phyloP scores from a whole-genome alignment of 2,329 filamentous ascomycete genomes.

The Emergomyces africanus region DNA sequence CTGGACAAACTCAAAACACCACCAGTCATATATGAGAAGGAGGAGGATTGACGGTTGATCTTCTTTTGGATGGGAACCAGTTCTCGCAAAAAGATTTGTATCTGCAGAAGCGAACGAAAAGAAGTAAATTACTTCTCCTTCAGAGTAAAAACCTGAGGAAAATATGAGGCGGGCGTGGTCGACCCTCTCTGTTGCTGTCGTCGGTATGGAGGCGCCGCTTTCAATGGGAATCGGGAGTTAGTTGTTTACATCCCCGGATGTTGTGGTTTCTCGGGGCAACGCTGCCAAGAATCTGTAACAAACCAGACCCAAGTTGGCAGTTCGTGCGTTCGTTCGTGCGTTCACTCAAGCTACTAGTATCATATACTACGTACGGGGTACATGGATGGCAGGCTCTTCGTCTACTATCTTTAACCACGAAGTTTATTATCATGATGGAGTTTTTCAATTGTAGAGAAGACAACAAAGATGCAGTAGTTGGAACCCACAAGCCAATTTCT shows the following conservation, averaged over 20 bases:
- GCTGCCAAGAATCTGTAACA: neutral
- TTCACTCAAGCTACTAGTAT: neutral
- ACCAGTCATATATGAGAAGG: neutral
- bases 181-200: neutral
- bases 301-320: neutral
- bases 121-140: neutral
- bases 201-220: neutral
- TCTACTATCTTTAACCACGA: neutral
- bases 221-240: neutral
- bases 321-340: neutral
- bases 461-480: neutral
- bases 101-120: neutral
- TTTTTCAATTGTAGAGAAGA: neutral
- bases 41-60: neutral
- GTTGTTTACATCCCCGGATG: neutral
- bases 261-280: constrained; percentile 2
- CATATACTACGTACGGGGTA: no score
- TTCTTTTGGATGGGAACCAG: neutral
- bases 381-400: neutral
- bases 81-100: neutral
- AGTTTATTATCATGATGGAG: neutral
- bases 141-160: neutral
- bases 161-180: neutral
- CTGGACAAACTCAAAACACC: neutral
- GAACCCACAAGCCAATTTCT: neutral